Evolutionary conservation across 495 filamentous ascomycete species (phyloP).

Genomic region (Aspergillus steynii): DNA sequence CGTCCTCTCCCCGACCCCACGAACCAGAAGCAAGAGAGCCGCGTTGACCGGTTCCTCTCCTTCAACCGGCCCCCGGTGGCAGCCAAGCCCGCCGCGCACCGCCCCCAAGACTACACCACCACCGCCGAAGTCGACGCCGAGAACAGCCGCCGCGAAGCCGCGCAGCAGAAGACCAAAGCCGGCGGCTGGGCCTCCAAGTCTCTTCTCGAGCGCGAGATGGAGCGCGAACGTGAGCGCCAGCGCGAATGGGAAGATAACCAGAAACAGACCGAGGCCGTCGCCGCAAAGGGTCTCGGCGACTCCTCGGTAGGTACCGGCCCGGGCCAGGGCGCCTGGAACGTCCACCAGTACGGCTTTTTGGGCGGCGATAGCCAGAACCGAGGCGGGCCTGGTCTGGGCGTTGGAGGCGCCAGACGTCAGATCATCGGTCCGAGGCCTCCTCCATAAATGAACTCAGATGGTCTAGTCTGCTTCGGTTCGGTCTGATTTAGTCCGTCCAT

Average conservation of each 20-base stretch:
- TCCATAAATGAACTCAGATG: conserved; percentile 32
- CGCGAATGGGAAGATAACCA: conserved; percentile 95
- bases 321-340: conserved; percentile 72
- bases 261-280: conserved; percentile 62
- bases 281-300: conserved; percentile 41
- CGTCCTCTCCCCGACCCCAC: conserved; percentile 54
- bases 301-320: conserved; percentile 53
- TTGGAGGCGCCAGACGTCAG: conserved; percentile 69
- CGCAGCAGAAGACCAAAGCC: conserved; percentile 69
- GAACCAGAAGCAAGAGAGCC: conserved; percentile 34
- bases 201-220: conserved; percentile 92
- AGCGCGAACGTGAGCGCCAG: conserved; percentile 89
- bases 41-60: conserved; percentile 50
- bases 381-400: conserved; percentile 65
- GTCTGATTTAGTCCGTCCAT: too few species aligned
- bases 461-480: too few species aligned
- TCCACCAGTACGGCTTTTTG: conserved; percentile 84
- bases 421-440: conserved; percentile 78
- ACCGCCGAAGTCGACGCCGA: conserved; percentile 68
- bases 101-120: conserved; percentile 56
- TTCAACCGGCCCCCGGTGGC: conserved; percentile 49
- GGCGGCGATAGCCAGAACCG: conserved; percentile 84
- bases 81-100: conserved; percentile 39
- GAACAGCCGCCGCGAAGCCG: conserved; percentile 62
- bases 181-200: conserved; percentile 78